Base-by-base conservation (phyloP, 805 yeast genomes). In the Kockiozyma suomiensis region DNA sequence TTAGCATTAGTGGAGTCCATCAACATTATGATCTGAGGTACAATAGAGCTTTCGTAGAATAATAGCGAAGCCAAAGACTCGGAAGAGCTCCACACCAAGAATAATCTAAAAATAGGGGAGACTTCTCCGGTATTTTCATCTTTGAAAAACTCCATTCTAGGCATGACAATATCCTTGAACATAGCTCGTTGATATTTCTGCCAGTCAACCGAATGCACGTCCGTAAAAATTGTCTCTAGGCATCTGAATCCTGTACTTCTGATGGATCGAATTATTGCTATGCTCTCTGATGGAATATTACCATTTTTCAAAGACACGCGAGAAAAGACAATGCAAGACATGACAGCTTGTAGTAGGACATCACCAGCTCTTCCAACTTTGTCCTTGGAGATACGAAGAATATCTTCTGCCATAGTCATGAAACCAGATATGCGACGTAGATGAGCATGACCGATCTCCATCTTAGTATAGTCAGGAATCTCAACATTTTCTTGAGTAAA, bases 91-190 rank as follows among this genome's bases (percentile, higher is more conserved):
- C 96, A 82, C 7, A 81, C 75, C 5, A 83, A 73, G 68, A 93
- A 81, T 8, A 90, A 70, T 57, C 78, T 82, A 82, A 92, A 75
- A 46, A 93, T 71, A 0, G 96, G 81, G 0, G 97, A 90, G 0
- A 93, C 86, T 68, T 87, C 90, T 70, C 90, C 96, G 33, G 87
- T 76, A 71, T 93, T 94, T 68, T 88, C 96, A 42, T 75, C 80
- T 2, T 86, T 86, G 72, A 93, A 93, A 12, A 79, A 76, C 0
- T 62, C 76, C 66, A 94, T 76, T 69, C 96, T 82, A 6, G 96
- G 91, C 21, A 72, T 68, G 13, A 93, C 76, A 23, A 90, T 76
- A 25, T 76, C 70, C 2, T 73, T 70, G 68, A 82, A 87, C 12
- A 94, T 81, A 1, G 73, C 66, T 19, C 82, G 78, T 63, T 79